Evolutionary conservation across 2,329 filamentous ascomycete genomes (phyloP).

Genomic region (Dryadomyces sulphureus): DNA sequence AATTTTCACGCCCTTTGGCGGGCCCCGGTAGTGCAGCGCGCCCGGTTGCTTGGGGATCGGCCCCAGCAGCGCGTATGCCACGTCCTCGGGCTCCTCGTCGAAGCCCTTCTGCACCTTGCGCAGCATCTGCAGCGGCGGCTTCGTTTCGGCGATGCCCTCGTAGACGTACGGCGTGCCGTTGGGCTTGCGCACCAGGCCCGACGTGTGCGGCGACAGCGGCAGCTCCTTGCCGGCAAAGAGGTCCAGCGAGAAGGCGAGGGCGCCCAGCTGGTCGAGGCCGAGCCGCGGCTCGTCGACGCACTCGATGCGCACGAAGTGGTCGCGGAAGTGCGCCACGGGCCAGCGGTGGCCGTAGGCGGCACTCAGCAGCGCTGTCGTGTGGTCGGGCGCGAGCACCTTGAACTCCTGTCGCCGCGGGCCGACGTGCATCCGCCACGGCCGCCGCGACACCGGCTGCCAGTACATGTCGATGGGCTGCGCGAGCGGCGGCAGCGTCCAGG

Average conservation of each 20-base stretch:
- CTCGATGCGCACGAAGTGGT: conserved; percentile 29
- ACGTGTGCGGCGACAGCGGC: conserved; percentile 1
- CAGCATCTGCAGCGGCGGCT: conserved; percentile 27
- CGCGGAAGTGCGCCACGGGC: conserved; percentile 20
- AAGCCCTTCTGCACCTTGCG: conserved; percentile 22
- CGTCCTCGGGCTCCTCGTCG: conserved; percentile 24
- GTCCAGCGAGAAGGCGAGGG: conserved; percentile 2
- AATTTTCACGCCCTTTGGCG: conserved; percentile 9
- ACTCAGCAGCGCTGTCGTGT: conserved; percentile 29
- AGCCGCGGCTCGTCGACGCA: conserved; percentile 14
- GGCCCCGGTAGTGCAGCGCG: conserved; percentile 32
- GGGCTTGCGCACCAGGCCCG: conserved; percentile 26
- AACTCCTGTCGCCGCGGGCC: not conserved
- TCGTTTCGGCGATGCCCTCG: conserved; percentile 23
- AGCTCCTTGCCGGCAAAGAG: conserved; percentile 9
- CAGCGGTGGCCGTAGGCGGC: conserved; percentile 34
- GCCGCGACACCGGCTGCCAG: conserved; percentile 18
- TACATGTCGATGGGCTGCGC: conserved; percentile 22
- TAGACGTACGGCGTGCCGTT: conserved; percentile 24
- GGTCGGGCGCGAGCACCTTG: conserved; percentile 16
- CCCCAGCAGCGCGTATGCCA: conserved; percentile 31
- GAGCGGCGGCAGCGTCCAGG: conserved; percentile 20
- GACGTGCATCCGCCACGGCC: conserved; percentile 23
- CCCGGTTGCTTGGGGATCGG: conserved; percentile 41
- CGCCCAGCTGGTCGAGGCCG: conserved; percentile 17